phyloP scores from a whole-genome alignment of 164 flowering plant species.

The Tetracentron sinense region DNA sequence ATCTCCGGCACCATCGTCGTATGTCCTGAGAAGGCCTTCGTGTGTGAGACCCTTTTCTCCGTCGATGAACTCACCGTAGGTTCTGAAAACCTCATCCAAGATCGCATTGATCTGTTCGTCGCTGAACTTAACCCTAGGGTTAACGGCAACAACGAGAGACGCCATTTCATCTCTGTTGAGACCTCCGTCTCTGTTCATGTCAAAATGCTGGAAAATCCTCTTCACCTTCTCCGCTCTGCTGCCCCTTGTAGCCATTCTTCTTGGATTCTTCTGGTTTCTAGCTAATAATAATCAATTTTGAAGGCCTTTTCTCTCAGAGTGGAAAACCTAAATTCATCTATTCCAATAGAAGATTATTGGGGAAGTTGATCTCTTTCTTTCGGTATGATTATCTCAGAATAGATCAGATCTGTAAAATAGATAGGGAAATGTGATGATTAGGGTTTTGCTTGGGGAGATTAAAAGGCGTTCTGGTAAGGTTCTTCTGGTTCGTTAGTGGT shows the following conservation, averaged over 20 bases:
- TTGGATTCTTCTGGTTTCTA: no score
- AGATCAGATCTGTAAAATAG: no score
- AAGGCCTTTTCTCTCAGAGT: no score
- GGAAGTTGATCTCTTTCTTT: no score
- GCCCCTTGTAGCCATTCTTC: slow-evolving; percentile 52
- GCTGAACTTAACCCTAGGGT: slow-evolving; percentile 94
- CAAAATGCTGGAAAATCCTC: slow-evolving; percentile 86
- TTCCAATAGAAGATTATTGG: no score
- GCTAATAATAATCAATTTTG: no score
- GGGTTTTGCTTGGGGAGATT: no score
- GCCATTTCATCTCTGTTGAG: slow-evolving; percentile 93
- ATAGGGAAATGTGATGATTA: no score
- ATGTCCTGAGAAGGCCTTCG: slow-evolving; percentile 82
- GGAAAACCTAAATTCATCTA: no score
- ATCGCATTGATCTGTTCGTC: slow-evolving; percentile 94
- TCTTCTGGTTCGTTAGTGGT: no score
- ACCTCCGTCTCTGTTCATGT: slow-evolving; percentile 75
- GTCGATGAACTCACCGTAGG: slow-evolving; percentile 86
- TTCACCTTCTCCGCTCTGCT: slow-evolving; percentile 93
- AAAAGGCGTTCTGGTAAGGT: no score
- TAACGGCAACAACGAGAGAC: slow-evolving; percentile 89
- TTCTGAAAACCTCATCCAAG: slow-evolving; percentile 89
- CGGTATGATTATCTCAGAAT: no score
- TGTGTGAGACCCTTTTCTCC: slow-evolving; percentile 74
- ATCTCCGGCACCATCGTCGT: slow-evolving; percentile 98